A percentile compares a stretch with the other conserved stretches of the same genome.
Evolutionary conservation across 305 asterid genomes (phyloP).

Genomic region (Ruellia speciosa): DNA sequence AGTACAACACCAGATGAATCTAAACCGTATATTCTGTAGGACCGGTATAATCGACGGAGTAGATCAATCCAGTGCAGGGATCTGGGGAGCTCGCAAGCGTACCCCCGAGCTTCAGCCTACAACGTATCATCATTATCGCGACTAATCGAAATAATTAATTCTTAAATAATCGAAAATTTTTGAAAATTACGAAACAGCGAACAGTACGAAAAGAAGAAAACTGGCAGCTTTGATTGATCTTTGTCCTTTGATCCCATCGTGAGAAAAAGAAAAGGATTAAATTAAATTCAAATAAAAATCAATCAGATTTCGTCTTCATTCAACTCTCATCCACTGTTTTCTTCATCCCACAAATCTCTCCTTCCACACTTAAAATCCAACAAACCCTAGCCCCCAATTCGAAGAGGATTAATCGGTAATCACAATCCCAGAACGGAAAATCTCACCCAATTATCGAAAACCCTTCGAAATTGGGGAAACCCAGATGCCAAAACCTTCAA

Average conservation of each 20-base stretch:
- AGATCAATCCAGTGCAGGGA: neutral
- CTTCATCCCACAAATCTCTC: conserved; percentile 1
- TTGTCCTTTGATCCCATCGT: neutral
- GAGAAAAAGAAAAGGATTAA: too few species aligned
- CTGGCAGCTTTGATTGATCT: too few species aligned
- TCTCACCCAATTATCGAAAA: too few species aligned
- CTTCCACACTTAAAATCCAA: conserved; percentile 6
- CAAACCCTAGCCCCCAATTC: neutral
- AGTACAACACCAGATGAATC: neutral
- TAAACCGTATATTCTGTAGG: neutral
- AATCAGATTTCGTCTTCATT: too few species aligned
- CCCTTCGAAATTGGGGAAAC: conserved; percentile 1
- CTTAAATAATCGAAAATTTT: neutral
- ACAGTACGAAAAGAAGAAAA: too few species aligned
- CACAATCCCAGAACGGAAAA: too few species aligned
- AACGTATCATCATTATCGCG: neutral
- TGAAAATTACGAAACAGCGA: too few species aligned
- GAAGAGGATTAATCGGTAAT: neutral
- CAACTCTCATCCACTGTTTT: conserved; percentile 19
- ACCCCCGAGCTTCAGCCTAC: neutral
- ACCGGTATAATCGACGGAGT: neutral
- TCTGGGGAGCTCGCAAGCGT: neutral
- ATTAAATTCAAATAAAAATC: too few species aligned
- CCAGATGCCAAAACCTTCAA: neutral
- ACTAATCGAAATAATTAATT: neutral